These are phyloP conservation scores for Elasticomyces elasticus DNA, from an alignment of 495 filamentous ascomycete species.

Conservation along the genomic window DNA sequence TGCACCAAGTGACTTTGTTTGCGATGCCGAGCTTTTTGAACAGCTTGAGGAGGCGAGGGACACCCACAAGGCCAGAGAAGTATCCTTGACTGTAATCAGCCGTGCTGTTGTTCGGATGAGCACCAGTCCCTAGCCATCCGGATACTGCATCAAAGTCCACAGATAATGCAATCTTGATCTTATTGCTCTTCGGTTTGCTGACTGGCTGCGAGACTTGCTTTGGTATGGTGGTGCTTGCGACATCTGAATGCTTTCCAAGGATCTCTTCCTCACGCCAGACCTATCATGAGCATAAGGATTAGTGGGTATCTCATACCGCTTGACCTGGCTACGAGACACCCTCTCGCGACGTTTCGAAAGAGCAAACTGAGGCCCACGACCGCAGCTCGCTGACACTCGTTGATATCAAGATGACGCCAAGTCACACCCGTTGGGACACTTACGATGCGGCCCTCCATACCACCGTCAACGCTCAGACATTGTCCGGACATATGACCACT, in stretches of 20 bases:
- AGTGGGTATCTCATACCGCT: no score
- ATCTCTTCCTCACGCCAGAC: conserved; percentile 39
- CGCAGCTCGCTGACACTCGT: no score
- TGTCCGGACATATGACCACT: conserved; percentile 48
- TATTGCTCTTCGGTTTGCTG: conserved; percentile 28
- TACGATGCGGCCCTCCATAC: conserved; percentile 42
- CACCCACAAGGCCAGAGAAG: conserved; percentile 51
- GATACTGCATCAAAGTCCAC: conserved; percentile 54
- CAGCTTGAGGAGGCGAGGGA: conserved; percentile 48
- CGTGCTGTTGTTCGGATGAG: conserved; percentile 41
- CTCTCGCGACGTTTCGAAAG: no score
- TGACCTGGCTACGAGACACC: no score
- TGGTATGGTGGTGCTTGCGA: conserved; percentile 20
- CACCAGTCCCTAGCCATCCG: conserved; percentile 49
- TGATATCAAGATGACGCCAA: background rate
- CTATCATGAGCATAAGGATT: no score
- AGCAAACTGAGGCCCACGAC: no score
- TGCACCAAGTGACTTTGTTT: conserved; percentile 51
- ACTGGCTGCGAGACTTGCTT: conserved; percentile 20
- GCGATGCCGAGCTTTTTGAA: conserved; percentile 45
- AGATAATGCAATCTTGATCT: conserved; percentile 44
- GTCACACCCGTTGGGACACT: background rate
- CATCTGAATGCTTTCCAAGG: conserved; percentile 5
- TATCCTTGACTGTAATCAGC: conserved; percentile 51
- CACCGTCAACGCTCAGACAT: conserved; percentile 42